Evolutionary conservation across 2,329 filamentous ascomycete genomes (phyloP).

Genomic region (Fusarium compactum): DNA sequence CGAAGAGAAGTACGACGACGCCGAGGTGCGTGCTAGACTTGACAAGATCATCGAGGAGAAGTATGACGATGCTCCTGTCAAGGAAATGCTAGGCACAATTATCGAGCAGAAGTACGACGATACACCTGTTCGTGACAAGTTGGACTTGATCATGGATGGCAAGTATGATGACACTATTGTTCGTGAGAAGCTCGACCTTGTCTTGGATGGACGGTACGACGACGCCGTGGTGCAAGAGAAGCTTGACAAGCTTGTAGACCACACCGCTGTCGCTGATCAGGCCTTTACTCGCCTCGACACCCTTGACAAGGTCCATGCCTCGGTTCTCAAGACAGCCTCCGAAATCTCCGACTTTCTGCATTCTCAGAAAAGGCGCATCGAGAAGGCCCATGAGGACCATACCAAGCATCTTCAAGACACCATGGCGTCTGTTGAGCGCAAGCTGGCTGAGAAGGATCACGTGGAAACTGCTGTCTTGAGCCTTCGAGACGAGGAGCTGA

Average conservation of each 20-base stretch:
- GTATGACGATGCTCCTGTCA: conserved; percentile 49
- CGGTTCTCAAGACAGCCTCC: conserved; percentile 85
- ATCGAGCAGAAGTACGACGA: conserved; percentile 49
- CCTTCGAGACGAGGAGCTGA: conserved; percentile 65
- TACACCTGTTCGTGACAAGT: conserved; percentile 52
- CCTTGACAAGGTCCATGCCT: conserved; percentile 88
- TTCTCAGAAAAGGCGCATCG: conserved; percentile 78
- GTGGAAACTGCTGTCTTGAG: conserved; percentile 67
- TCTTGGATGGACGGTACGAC: conserved; percentile 63
- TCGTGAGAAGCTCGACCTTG: conserved; percentile 47
- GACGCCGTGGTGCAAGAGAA: conserved; percentile 54
- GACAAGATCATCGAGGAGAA: conserved; percentile 43
- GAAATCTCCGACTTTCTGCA: conserved; percentile 87
- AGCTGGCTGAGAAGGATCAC: conserved; percentile 73
- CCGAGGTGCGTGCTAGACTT: conserved; percentile 43
- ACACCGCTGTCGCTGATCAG: conserved; percentile 74
- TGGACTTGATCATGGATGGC: conserved; percentile 53
- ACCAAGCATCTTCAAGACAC: conserved; percentile 85
- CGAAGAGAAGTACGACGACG: conserved; percentile 44
- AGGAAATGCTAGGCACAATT: conserved; percentile 43
- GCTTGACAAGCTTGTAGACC: conserved; percentile 66
- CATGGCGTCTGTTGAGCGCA: conserved; percentile 82
- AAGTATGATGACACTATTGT: conserved; percentile 52
- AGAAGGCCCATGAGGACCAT: conserved; percentile 81
- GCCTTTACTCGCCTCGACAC: conserved; percentile 81